phyloP scores from a whole-genome alignment of 169 alveolate species.

The Eimeria maxima region DNA sequence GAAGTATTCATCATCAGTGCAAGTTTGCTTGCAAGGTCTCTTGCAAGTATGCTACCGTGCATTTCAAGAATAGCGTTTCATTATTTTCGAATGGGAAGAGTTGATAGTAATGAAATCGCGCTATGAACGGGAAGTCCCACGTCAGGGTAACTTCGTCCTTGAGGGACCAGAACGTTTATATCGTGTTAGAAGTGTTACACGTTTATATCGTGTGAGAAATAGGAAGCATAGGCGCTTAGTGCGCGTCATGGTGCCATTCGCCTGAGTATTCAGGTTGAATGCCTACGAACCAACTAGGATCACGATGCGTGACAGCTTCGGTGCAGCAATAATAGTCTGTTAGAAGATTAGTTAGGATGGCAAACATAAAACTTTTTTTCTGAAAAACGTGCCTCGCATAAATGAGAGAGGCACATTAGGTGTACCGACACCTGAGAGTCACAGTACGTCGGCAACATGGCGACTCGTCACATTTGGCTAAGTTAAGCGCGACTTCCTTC shows the following conservation, averaged over 20 bases:
- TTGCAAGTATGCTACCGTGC: not conserved
- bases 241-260: too few species aligned
- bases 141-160: too few species aligned
- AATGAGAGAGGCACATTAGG: not conserved
- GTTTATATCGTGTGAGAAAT: too few species aligned
- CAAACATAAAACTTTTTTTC: not conserved
- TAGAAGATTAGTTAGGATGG: not conserved
- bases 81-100: not conserved
- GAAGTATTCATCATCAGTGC: not conserved
- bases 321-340: not conserved
- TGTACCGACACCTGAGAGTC: slow-evolving; percentile 60
- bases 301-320: too few species aligned
- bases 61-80: not conserved
- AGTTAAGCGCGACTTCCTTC: slow-evolving; percentile 65
- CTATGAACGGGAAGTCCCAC: too few species aligned
- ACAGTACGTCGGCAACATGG: not conserved
- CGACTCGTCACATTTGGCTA: slow-evolving; percentile 22
- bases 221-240: too few species aligned
- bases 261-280: too few species aligned
- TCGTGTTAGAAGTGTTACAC: too few species aligned
- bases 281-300: too few species aligned
- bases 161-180: too few species aligned
- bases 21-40: not conserved
- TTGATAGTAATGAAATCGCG: not conserved
- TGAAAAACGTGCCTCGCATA: not conserved